Evolutionary conservation across 768 basidiomycete species (phyloP), one percentile per base, ranked within the genome.

Genomic region (Rickenella mellea): DNA sequence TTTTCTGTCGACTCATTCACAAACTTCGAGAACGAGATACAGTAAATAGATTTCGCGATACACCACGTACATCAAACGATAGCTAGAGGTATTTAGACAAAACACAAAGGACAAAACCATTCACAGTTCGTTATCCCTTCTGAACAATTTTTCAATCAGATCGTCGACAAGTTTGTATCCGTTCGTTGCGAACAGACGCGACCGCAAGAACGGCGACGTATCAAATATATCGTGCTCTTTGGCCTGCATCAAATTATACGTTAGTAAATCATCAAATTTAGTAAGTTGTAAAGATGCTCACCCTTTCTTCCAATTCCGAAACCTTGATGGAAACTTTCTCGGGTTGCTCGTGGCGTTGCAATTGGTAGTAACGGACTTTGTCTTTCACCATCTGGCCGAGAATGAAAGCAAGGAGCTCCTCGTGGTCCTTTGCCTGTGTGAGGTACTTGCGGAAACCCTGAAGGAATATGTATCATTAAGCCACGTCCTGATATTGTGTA

Each of bases 211-310:
- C 4, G 90, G 78, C 15, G 74, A 64, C 25, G 83, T 76, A 55
- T 97, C 93, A 55, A 83, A 97, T 39, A 98, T 97, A 49, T 99
- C 96, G 51, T 96, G 83, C 39, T 97, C 96, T 56, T 94, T 96
- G 7, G 92, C 89, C 91, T 94, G 50, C 10, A 37, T 14, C 17
- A 28, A 4, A 37, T 48, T 40, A 59, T 51, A 39, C 9, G 21
- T 14, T 27, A 30, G 32, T 20, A 10, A 38, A 24, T 6, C 9
- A 5, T 39, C 29, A 45, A 3, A 38, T 6, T 33, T 3, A 30
- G 37, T 5, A 22, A 42, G 19, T 21, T 39, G 9, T 5, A 42
- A 14, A 31, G 19, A 14, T 14, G 66, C 82, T 54, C 54, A 92
- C 94, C 59, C 89, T 71, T 48, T 84, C 83, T 53, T 97, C 89